Conservation (phyloP, 2,329 filamentous ascomycete species). For the Botrytis squamosa region DNA sequence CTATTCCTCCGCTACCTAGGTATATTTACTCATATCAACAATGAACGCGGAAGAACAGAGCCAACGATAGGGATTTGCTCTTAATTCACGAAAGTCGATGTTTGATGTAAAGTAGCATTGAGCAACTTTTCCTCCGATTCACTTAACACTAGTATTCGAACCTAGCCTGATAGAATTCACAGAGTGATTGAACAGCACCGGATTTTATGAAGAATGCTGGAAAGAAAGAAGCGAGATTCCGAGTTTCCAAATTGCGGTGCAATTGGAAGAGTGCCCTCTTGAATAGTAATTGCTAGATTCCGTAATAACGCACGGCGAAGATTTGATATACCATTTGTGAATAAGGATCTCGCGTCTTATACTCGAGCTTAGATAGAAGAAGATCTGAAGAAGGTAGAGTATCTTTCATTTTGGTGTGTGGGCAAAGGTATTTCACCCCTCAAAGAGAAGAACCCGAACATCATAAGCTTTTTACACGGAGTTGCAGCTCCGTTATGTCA, state of each 20-base stretch:
- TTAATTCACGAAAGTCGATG: not conserved
- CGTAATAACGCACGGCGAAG: accelerated
- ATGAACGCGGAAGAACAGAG: not conserved
- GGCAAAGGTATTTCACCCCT: not conserved
- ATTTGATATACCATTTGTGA: not conserved
- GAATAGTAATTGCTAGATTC: not conserved
- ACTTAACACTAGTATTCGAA: not conserved
- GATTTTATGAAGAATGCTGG: not conserved
- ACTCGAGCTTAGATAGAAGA: too few species aligned
- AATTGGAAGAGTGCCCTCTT: not conserved
- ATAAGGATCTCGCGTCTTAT: not conserved
- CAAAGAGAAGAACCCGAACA: not conserved
- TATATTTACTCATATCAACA: not conserved
- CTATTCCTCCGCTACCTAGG: not conserved
- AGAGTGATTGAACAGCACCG: not conserved
- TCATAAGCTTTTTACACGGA: not conserved
- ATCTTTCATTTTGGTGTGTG: not conserved
- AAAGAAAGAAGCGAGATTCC: too few species aligned
- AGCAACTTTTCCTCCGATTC: not conserved
- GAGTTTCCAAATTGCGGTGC: too few species aligned
- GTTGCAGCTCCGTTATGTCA: not conserved
- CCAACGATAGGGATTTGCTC: not conserved
- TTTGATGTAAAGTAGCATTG: not conserved
- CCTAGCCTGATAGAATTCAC: not conserved
- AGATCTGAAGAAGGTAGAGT: not conserved